Conservation (phyloP, 371 early-diverging fungal genomes). For the Rhizopus stolonifer region DNA sequence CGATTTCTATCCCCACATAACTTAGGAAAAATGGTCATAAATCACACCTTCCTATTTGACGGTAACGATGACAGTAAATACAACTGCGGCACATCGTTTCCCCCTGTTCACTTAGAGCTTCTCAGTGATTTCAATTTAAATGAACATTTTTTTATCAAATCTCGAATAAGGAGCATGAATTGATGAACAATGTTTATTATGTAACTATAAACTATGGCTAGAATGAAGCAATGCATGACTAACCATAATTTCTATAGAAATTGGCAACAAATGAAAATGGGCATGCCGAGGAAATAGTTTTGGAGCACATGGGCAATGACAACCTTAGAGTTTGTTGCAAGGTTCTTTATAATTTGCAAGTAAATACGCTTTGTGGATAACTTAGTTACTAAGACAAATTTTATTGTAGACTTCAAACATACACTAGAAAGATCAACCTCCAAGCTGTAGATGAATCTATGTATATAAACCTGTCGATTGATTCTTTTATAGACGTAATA, state of each 20-base stretch:
- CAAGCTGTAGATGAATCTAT: constrained; percentile 9
- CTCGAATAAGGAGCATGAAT: constrained; percentile 13
- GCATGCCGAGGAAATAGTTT: constrained; percentile 14
- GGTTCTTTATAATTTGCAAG: constrained; percentile 11
- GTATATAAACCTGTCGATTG: constrained; percentile 4
- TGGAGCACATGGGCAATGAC: constrained; percentile 11
- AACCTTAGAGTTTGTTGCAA: constrained; percentile 13
- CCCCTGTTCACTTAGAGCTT: constrained; percentile 9
- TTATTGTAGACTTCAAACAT: constrained; percentile 10
- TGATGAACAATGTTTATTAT: constrained; percentile 10
- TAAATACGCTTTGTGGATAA: constrained; percentile 8
- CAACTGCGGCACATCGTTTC: constrained; percentile 10
- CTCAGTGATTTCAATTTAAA: constrained; percentile 8
- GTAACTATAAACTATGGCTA: constrained; percentile 15
- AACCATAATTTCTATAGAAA: constrained; percentile 11
- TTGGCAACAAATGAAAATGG: constrained; percentile 14
- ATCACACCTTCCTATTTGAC: constrained; percentile 10
- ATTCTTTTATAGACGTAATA: constrained; percentile 9
- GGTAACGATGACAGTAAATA: constrained; percentile 5
- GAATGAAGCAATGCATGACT: constrained; percentile 13
- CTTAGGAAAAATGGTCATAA: constrained; percentile 6
- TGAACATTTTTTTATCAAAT: constrained; percentile 10
- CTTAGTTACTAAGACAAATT: too few relatives aligned
- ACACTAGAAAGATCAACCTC: constrained; percentile 9
- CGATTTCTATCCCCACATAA: constrained; percentile 5